Percentiles rank a stretch among this genome's conserved stretches.
Evolutionary conservation across 1,139 yeast species (phyloP).

Genomic region (Dujonia santamariae): DNA sequence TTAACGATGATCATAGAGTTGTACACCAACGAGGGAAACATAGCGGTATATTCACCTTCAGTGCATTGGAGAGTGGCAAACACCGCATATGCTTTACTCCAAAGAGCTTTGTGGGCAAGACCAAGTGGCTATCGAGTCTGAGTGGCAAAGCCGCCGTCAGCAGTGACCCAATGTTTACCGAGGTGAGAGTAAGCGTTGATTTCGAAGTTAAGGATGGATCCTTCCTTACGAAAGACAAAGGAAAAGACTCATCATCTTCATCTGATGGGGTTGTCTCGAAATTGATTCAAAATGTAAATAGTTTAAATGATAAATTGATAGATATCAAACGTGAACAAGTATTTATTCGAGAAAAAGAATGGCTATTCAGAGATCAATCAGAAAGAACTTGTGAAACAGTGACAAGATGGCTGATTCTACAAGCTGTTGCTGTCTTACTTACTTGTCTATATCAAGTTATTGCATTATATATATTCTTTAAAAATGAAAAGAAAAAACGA

Average conservation of each 20-base stretch:
- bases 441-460: conserved; percentile 70
- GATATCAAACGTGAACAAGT: conserved; percentile 64
- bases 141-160: conserved; percentile 3
- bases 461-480: conserved; percentile 61
- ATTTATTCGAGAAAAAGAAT: conserved; percentile 69
- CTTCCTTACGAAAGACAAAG: no score
- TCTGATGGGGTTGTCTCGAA: conserved; percentile 45
- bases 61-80: conserved; percentile 69
- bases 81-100: conserved; percentile 72
- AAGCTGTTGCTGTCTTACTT: conserved; percentile 50
- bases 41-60: conserved; percentile 63
- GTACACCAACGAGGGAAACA: conserved; percentile 61
- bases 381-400: conserved; percentile 66
- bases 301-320: conserved; percentile 50
- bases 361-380: conserved; percentile 60
- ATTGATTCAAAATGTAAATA: conserved; percentile 51
- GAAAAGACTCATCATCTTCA: conserved; percentile 53
- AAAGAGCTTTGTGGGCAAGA: conserved; percentile 33
- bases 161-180: conserved; percentile 49
- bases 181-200: conserved; percentile 49
- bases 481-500: conserved; percentile 53
- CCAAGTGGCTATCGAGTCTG: conserved; percentile 8
- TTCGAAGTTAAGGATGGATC: conserved; percentile 51
- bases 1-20: conserved; percentile 66
- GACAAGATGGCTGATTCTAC: conserved; percentile 63